These are phyloP conservation scores for Psilocybe tampanensis DNA, from an alignment of 768 basidiomycete species.

Conservation along the genomic window DNA sequence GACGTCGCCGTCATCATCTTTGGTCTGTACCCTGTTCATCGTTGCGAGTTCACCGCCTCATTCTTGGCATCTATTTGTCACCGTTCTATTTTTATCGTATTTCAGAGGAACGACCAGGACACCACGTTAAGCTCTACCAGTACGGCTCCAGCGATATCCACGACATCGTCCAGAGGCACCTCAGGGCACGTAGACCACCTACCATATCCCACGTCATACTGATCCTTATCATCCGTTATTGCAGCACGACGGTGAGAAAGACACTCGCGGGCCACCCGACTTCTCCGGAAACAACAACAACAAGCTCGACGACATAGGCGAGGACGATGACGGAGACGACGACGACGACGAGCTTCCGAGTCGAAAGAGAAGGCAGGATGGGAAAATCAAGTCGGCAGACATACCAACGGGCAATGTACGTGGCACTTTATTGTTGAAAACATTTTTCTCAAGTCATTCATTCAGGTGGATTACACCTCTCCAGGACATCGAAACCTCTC, in stretches of 20 bases:
- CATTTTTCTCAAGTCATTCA: background rate
- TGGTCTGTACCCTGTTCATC: conserved; percentile 31
- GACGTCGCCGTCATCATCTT: conserved; percentile 90
- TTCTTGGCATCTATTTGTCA: conserved; percentile 22
- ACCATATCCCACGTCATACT: background rate
- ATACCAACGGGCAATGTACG: conserved; percentile 22
- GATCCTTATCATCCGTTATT: conserved; percentile 15
- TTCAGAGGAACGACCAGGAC: conserved; percentile 75
- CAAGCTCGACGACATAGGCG: conserved; percentile 38
- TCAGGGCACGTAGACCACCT: conserved; percentile 36
- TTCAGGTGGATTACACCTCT: conserved; percentile 25
- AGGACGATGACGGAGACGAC: conserved; percentile 46
- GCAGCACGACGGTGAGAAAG: conserved; percentile 54
- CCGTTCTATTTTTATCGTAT: conserved; percentile 47
- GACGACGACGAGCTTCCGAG: conserved; percentile 32
- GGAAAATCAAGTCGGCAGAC: conserved; percentile 32
- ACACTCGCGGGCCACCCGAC: conserved; percentile 46
- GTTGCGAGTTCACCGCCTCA: conserved; percentile 10
- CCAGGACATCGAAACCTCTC: conserved; percentile 24
- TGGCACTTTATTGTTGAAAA: conserved; percentile 4
- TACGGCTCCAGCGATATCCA: conserved; percentile 76
- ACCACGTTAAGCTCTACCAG: conserved; percentile 81
- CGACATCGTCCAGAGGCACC: conserved; percentile 69
- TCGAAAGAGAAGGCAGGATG: conserved; percentile 33
- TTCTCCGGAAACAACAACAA: conserved; percentile 40